Percentiles rank a stretch among this genome's conserved stretches.
These are phyloP conservation scores for Dactylonectria estremocensis DNA, from an alignment of 2,329 filamentous ascomycete genomes.

Conservation along the genomic window DNA sequence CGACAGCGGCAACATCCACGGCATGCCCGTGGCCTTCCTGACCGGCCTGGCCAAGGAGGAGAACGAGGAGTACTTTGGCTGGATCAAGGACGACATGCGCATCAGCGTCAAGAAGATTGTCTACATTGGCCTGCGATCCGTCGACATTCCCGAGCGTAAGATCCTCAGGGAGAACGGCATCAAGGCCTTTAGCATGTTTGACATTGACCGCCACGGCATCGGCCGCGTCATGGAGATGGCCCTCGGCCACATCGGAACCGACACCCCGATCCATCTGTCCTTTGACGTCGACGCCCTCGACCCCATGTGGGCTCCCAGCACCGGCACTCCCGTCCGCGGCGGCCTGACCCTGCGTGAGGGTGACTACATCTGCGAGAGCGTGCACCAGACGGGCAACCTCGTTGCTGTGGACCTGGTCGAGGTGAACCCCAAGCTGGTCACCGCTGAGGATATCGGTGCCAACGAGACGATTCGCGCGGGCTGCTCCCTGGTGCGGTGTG, in stretches of 20 bases:
- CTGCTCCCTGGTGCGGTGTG: constrained; percentile 91
- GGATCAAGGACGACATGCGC: constrained; percentile 82
- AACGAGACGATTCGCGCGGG: constrained; percentile 93
- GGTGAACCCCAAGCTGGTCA: constrained; percentile 81
- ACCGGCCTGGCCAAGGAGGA: constrained; percentile 87
- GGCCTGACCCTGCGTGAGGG: constrained; percentile 95
- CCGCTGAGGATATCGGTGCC: constrained; percentile 65
- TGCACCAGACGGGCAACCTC: constrained; percentile 84
- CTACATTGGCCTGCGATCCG: constrained; percentile 95
- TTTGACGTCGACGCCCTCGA: constrained; percentile 98
- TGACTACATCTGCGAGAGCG: constrained; percentile 94
- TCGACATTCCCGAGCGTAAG: constrained; percentile 94
- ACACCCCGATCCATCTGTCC: constrained; percentile 96
- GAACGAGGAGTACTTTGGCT: constrained; percentile 87
- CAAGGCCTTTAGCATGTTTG: constrained; percentile 98
- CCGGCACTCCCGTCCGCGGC: constrained; percentile 93
- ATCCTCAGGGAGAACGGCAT: constrained; percentile 90
- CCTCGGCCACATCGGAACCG: constrained; percentile 92
- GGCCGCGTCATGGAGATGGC: constrained; percentile 98
- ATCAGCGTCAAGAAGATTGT: constrained; percentile 87
- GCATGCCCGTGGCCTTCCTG: constrained; percentile 96
- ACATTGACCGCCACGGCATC: constrained; percentile 95
- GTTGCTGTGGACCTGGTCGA: constrained; percentile 88
- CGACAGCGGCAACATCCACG: constrained; percentile 94
- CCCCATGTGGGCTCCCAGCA: constrained; percentile 96